Conservation (phyloP, 1,284 basidiomycete genomes). For the Moesziomyces antarcticus region DNA sequence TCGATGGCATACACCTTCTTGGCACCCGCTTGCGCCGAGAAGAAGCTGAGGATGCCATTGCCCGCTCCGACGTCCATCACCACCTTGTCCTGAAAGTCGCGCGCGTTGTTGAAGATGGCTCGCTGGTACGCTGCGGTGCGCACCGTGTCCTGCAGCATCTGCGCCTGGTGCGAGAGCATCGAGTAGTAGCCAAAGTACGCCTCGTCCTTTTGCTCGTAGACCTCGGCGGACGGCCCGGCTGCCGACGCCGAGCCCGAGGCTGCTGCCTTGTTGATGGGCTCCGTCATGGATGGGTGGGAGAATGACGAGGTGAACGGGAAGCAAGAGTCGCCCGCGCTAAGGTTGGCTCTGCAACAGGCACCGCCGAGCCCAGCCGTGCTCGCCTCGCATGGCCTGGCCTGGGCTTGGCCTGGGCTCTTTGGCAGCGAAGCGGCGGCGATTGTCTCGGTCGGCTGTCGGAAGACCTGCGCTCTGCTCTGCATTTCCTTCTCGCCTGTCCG, state of each 20-base stretch:
- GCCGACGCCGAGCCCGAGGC: conserved; percentile 9
- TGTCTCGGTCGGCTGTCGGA: background rate
- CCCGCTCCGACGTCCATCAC: conserved; percentile 71
- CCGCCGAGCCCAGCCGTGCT: too few relatives aligned
- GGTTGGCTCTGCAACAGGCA: too few relatives aligned
- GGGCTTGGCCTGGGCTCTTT: background rate
- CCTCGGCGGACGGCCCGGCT: conserved; percentile 4
- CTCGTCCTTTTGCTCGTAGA: conserved; percentile 62
- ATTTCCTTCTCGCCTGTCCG: too few relatives aligned
- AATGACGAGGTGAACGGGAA: too few relatives aligned
- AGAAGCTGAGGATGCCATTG: conserved; percentile 71
- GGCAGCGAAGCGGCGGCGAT: background rate
- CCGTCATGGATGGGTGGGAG: too few relatives aligned
- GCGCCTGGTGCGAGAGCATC: conserved; percentile 63
- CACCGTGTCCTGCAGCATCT: conserved; percentile 65
- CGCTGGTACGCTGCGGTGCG: conserved; percentile 62
- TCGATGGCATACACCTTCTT: conserved; percentile 71
- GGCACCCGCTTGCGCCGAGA: conserved; percentile 71
- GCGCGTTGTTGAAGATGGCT: conserved; percentile 55
- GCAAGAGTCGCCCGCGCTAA: too few relatives aligned
- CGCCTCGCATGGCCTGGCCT: too few relatives aligned
- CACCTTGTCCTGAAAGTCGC: conserved; percentile 51
- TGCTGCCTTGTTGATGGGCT: conserved; percentile 2
- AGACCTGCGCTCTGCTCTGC: too few relatives aligned
- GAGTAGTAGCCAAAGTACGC: conserved; percentile 65